phyloP scores from a whole-genome alignment of 495 filamentous ascomycete genomes.

The Neurospora sp. region DNA sequence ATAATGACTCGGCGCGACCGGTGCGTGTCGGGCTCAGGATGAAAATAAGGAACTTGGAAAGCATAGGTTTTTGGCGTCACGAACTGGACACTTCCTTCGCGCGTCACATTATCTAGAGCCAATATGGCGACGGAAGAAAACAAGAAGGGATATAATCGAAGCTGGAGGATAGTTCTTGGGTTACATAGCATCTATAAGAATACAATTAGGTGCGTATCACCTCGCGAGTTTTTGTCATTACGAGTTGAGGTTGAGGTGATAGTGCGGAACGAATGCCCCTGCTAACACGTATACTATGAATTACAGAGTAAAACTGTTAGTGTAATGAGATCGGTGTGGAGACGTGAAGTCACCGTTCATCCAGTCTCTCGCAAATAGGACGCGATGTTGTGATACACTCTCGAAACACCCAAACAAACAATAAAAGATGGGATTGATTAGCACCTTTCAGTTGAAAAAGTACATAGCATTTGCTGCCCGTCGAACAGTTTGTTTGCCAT shows the following conservation, averaged over 20 bases:
- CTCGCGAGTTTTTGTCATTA: neutral
- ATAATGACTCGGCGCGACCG: neutral
- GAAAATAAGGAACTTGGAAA: neutral
- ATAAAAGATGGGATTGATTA: neutral
- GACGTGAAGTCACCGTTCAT: neutral
- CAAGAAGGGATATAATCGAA: neutral
- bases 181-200: neutral
- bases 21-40: neutral
- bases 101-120: neutral
- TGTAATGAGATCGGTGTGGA: neutral
- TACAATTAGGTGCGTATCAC: neutral
- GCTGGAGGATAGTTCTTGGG: neutral
- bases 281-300: neutral
- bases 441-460: neutral
- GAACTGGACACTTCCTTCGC: neutral
- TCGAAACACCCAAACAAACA: neutral
- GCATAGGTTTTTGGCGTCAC: neutral
- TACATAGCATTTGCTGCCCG: neutral
- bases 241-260: neutral
- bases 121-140: neutral
- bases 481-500: neutral
- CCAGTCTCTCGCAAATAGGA: neutral
- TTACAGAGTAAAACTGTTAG: neutral
- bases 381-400: neutral
- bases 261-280: neutral